phyloP scores from a whole-genome alignment of 129 eudicot genomes.

The Arctium lappa region DNA sequence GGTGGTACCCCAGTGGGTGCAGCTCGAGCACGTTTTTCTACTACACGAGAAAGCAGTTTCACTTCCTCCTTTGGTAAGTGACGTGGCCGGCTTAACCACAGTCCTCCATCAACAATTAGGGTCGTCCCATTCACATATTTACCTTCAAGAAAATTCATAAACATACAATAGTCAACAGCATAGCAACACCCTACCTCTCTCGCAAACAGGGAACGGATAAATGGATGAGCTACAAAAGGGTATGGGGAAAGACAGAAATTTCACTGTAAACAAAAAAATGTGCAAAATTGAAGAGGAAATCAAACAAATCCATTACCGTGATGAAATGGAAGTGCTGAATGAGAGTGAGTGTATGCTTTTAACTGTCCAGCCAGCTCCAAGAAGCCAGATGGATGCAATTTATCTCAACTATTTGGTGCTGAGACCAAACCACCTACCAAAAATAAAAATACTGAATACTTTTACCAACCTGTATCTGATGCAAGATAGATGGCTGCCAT shows the following conservation, averaged over 20 bases:
- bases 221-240: too few species aligned
- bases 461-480: constrained; percentile 75
- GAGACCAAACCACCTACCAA: background rate
- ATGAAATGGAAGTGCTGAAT: background rate
- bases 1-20: constrained; percentile 87
- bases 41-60: constrained; percentile 68
- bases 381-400: too few species aligned
- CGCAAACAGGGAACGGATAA: too few species aligned
- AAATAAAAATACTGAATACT: background rate
- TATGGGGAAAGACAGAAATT: too few species aligned
- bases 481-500: constrained; percentile 91
- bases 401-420: too few species aligned
- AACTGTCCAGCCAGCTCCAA: background rate
- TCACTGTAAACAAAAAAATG: background rate
- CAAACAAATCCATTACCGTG: background rate
- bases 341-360: background rate
- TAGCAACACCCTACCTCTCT: background rate
- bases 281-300: background rate
- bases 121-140: constrained; percentile 79
- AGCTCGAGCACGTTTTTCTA: constrained; percentile 65
- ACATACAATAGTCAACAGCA: background rate
- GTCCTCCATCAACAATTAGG: constrained; percentile 79
- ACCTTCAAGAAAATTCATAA: constrained; percentile 39
- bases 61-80: constrained; percentile 78
- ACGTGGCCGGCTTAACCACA: constrained; percentile 85